These are phyloP conservation scores for Cladosporium oxysporum DNA, from an alignment of 2,329 filamentous ascomycete species.

Conservation along the genomic window DNA sequence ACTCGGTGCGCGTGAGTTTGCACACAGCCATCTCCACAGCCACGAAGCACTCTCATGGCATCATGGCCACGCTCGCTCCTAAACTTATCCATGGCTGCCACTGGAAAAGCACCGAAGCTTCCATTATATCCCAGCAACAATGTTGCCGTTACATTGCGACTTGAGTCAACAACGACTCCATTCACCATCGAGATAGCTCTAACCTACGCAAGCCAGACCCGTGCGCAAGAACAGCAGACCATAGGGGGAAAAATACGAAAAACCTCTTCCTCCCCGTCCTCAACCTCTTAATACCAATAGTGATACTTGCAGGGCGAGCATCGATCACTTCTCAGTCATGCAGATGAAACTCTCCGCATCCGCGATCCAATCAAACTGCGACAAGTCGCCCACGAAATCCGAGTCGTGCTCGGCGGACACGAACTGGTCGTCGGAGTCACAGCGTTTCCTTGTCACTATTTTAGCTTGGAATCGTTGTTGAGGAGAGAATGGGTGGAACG, in stretches of 20 bases:
- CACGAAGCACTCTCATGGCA: neutral
- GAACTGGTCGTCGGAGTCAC: conserved; percentile 13
- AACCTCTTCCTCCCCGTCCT: neutral
- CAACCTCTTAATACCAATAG: too few species aligned
- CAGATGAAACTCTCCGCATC: conserved; percentile 32
- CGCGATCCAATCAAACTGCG: conserved; percentile 27
- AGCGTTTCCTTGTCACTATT: too few species aligned
- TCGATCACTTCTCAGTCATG: neutral
- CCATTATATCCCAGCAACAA: neutral
- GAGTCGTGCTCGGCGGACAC: neutral
- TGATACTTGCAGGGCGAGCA: too few species aligned
- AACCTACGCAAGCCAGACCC: neutral
- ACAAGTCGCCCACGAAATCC: conserved; percentile 26
- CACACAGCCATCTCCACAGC: neutral
- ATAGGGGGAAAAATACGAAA: neutral
- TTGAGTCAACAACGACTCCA: neutral
- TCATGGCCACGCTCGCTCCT: neutral
- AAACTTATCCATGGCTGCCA: too few species aligned
- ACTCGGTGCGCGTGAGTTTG: neutral
- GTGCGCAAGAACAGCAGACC: neutral
- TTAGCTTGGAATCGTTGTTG: too few species aligned
- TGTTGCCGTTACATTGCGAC: neutral
- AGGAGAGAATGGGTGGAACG: too few species aligned
- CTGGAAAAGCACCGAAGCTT: neutral
- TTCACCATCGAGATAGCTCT: neutral